Evolutionary conservation across 73 alveolate genomes (phyloP).

Genomic region (Durusdinium trenchii): DNA sequence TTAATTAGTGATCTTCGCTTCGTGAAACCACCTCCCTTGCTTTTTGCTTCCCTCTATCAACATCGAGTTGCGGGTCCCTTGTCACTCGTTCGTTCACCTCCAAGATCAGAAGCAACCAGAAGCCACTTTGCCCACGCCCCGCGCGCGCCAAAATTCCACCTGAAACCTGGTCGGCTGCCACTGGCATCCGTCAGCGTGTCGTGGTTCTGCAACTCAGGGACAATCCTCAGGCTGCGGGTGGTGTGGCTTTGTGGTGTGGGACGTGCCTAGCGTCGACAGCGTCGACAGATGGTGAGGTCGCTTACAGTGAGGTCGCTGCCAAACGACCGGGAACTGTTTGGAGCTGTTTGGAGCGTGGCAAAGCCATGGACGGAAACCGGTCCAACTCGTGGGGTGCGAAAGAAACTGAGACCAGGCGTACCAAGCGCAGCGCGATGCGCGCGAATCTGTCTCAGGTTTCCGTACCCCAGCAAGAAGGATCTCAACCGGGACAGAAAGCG

Average conservation of each 20-base stretch:
- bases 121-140: no score
- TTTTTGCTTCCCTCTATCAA: no score
- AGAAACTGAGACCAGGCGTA: neutral
- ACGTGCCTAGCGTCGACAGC: neutral
- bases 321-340: neutral
- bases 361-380: no score
- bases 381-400: neutral
- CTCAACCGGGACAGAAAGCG: conserved; percentile 1
- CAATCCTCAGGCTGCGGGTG: conserved; percentile 5
- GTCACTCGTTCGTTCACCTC: no score
- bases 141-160: no score
- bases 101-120: no score
- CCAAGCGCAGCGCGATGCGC: neutral
- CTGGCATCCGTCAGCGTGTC: conserved; percentile 31
- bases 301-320: neutral
- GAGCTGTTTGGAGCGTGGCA: no score
- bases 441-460: neutral
- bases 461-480: conserved; percentile 9
- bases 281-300: neutral
- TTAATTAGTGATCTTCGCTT: no score
- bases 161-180: conserved; percentile 46
- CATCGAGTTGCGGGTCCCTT: no score
- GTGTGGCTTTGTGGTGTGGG: no score
- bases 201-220: neutral
- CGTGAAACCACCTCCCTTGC: no score